Evolutionary conservation across 2,329 filamentous ascomycete species (phyloP), one percentile per base, ranked within the genome.

Genomic region (Xylariaceae sp.): DNA sequence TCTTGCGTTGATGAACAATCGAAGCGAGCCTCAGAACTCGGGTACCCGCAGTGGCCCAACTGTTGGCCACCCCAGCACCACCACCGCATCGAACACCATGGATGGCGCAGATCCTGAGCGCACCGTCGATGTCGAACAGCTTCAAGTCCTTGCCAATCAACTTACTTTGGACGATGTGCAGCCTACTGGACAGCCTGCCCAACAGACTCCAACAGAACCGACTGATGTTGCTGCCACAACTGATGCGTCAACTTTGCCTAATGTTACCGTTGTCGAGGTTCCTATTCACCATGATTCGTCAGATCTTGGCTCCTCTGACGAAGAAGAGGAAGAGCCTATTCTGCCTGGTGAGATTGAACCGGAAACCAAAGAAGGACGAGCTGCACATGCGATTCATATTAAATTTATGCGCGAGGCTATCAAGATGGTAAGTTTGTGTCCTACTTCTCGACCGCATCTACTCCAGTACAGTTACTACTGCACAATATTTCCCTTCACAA

Each of bases 381-480:
- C 69, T 45, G 78, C 81, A 62, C 73, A 72, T 56, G 73, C 72
- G 37, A 69, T 77, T 18, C 81, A 84, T 64, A 74, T 80, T 59
- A 73, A 71, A 49, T 96, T 92, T 76, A 96, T 95, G 85, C 84
- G 87, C 66, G 88, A 93, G 73, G 92, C 92, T 63, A 82, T 97
- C 66, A 82, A 86, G 66, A 95, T 96, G 91, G 90, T 93, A 77
- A 68, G 55, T n/a, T 45, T 18, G 17, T 18, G n/a, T 15, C 41
- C 41, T 45, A 13, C n/a, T 45, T n/a, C 5, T 30, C 23, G 23
- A 30, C 23, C 23, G 5, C 23, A 30, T 30, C 23, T 30, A 30
- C 5, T 30, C 23, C 23, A 30, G 5, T 30, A 6, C 23, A 30
- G 23, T 5, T 30, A 30, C 23, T 30, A 30, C 23, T 30, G 23